phyloP scores from a whole-genome alignment of 2,329 filamentous ascomycete genomes.

The Cladosporium sp. region DNA sequence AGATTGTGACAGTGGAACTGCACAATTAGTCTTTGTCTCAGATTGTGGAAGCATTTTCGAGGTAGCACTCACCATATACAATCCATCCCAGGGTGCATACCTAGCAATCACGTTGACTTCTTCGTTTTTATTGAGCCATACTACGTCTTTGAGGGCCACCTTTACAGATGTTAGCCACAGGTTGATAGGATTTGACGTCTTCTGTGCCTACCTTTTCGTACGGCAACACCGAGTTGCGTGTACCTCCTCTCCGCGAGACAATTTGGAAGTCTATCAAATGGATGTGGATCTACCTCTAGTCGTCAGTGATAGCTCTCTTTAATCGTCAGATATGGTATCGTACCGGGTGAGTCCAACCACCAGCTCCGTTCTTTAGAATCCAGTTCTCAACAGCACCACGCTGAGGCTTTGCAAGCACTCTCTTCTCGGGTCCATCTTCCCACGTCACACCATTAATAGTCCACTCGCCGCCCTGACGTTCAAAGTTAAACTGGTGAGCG shows the following conservation, averaged over 20 bases:
- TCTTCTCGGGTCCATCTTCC: conserved; percentile 28
- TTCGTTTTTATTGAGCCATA: conserved; percentile 51
- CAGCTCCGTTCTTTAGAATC: conserved; percentile 42
- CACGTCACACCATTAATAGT: conserved; percentile 48
- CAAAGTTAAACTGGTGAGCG: conserved; percentile 45
- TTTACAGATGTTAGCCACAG: conserved; percentile 9
- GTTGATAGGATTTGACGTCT: too few relatives aligned
- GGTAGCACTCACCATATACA: conserved; percentile 33
- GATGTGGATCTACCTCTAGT: conserved; percentile 34
- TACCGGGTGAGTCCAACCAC: conserved; percentile 46
- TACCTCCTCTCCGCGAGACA: conserved; percentile 45
- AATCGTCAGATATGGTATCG: conserved; percentile 48
- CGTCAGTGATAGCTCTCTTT: conserved; percentile 42
- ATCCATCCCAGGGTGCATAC: conserved; percentile 52
- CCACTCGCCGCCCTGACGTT: conserved; percentile 43
- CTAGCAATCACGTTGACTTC: conserved; percentile 48
- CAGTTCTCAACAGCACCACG: conserved; percentile 36
- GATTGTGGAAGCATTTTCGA: neutral
- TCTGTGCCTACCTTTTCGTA: conserved; percentile 43
- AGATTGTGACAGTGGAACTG: conserved; percentile 42
- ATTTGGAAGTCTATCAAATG: conserved; percentile 56
- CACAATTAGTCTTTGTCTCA: neutral
- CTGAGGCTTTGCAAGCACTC: conserved; percentile 32
- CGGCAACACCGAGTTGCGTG: conserved; percentile 37
- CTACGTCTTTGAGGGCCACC: conserved; percentile 55